Evolutionary conservation across 1,284 basidiomycete species (phyloP).

Genomic region (Volvariella volvacea): DNA sequence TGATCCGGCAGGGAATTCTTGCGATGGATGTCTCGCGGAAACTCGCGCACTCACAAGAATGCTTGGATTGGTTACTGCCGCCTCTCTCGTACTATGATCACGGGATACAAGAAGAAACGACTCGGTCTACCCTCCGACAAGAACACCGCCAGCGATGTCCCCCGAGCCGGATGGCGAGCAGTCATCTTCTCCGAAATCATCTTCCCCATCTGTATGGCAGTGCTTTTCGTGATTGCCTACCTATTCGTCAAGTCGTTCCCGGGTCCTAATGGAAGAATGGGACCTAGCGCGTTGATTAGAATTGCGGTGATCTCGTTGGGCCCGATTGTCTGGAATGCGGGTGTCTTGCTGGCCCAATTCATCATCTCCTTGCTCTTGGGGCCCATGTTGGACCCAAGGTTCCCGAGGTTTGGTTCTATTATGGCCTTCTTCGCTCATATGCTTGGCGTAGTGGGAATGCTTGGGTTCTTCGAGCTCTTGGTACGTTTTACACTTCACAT

Average conservation of each 20-base stretch:
- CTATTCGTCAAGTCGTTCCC: constrained; percentile 90
- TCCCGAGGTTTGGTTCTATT: constrained; percentile 81
- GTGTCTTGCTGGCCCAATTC: constrained; percentile 82
- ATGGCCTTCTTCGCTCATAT: constrained; percentile 90
- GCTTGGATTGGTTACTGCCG: constrained; percentile 99
- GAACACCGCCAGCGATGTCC: constrained; percentile 80
- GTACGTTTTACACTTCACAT: constrained; percentile 42
- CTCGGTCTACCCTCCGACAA: constrained; percentile 95
- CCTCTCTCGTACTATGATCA: constrained; percentile 91
- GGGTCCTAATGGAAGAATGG: constrained; percentile 52
- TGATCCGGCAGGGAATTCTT: constrained; percentile 64
- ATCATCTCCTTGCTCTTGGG: constrained; percentile 89
- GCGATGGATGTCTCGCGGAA: constrained; percentile 96
- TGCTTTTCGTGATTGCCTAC: constrained; percentile 81
- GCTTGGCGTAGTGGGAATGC: constrained; percentile 70
- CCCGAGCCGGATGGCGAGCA: constrained; percentile 82
- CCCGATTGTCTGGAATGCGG: constrained; percentile 94
- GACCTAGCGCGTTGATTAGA: constrained; percentile 80
- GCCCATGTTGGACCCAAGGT: constrained; percentile 76
- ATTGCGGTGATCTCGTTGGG: constrained; percentile 89
- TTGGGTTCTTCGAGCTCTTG: constrained; percentile 93
- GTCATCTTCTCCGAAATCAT: constrained; percentile 86
- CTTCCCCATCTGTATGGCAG: constrained; percentile 73
- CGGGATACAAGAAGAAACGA: constrained; percentile 98
- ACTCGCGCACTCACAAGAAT: constrained; percentile 91